phyloP scores from a whole-genome alignment of 2,329 filamentous ascomycete genomes.

The Harringtonia aguacate region DNA sequence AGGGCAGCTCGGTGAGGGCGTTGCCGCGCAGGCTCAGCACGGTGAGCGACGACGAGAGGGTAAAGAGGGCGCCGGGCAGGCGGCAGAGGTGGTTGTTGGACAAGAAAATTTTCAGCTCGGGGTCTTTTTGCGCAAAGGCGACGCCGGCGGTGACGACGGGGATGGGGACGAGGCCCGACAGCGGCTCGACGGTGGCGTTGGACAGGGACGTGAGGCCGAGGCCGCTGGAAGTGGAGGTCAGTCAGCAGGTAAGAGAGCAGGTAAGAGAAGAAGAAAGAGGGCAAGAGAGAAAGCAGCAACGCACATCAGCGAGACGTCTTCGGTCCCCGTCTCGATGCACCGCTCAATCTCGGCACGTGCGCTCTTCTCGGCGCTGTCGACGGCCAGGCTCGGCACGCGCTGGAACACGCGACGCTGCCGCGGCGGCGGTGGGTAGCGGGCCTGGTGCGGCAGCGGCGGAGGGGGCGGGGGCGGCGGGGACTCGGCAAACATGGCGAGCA shows the following conservation, averaged over 20 bases:
- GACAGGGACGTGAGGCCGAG: slow-evolving; percentile 42
- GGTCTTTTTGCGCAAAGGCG: slow-evolving; percentile 47
- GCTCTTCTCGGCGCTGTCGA: slow-evolving; percentile 29
- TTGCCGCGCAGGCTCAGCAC: slow-evolving; percentile 59
- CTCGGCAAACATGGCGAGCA: slow-evolving; percentile 33
- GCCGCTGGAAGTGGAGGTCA: slow-evolving; percentile 20
- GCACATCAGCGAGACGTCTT: slow-evolving; percentile 32
- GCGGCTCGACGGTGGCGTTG: slow-evolving; percentile 43
- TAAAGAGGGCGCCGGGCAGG: slow-evolving; percentile 51
- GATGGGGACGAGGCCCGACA: slow-evolving; percentile 43
- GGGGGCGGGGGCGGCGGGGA: neutral
- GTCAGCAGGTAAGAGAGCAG: slow-evolving; percentile 2
- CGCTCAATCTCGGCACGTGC: slow-evolving; percentile 35
- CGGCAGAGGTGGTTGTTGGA: slow-evolving; percentile 44
- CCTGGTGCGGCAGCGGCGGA: slow-evolving; percentile 49
- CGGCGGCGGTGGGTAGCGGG: slow-evolving; percentile 28
- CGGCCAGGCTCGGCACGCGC: slow-evolving; percentile 14
- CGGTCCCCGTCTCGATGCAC: slow-evolving; percentile 47
- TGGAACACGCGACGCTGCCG: slow-evolving; percentile 16
- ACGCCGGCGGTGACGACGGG: slow-evolving; percentile 44
- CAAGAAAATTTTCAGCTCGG: slow-evolving; percentile 50
- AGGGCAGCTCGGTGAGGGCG: slow-evolving; percentile 47
- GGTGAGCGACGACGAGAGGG: slow-evolving; percentile 44
- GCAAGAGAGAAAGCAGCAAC: too few species aligned
- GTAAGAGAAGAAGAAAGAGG: too few species aligned